These are phyloP conservation scores for Kluyveromyces nonfermentans DNA, from an alignment of 805 yeast species.

Conservation along the genomic window DNA sequence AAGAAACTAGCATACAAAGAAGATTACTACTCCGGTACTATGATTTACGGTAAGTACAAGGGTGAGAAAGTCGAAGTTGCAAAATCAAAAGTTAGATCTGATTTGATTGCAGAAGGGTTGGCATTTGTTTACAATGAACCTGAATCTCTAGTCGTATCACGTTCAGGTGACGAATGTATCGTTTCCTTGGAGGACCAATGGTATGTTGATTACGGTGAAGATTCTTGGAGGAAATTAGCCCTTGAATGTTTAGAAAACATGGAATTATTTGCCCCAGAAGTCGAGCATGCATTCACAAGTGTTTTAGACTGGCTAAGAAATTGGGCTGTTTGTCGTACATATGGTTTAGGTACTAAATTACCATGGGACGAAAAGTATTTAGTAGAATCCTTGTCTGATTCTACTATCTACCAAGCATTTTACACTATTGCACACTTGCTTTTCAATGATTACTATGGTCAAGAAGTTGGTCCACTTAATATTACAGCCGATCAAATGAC, in stretches of 20 bases:
- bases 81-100: constrained; percentile 77
- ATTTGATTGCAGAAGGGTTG: constrained; percentile 62
- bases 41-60: constrained; percentile 70
- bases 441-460: constrained; percentile 81
- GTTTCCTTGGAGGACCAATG: constrained; percentile 98
- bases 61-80: constrained; percentile 91
- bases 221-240: constrained; percentile 73
- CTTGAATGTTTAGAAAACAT: constrained; percentile 64
- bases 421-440: constrained; percentile 83
- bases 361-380: constrained; percentile 96
- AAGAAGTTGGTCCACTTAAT: constrained; percentile 58
- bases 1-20: constrained; percentile 94
- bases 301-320: constrained; percentile 92
- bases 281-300: constrained; percentile 85
- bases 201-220: constrained; percentile 97
- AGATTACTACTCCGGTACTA: constrained; percentile 84
- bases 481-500: constrained; percentile 81
- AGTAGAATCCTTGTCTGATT: constrained; percentile 91
- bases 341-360: constrained; percentile 87
- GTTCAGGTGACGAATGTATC: constrained; percentile 95
- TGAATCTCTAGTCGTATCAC: constrained; percentile 77
- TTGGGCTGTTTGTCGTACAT: constrained; percentile 97
- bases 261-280: constrained; percentile 76
- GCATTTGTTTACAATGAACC: constrained; percentile 95
- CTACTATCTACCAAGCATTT: constrained; percentile 91